These are phyloP conservation scores for Solanum sparsipilum DNA, from an alignment of 257 asterid species.

Conservation along the genomic window DNA sequence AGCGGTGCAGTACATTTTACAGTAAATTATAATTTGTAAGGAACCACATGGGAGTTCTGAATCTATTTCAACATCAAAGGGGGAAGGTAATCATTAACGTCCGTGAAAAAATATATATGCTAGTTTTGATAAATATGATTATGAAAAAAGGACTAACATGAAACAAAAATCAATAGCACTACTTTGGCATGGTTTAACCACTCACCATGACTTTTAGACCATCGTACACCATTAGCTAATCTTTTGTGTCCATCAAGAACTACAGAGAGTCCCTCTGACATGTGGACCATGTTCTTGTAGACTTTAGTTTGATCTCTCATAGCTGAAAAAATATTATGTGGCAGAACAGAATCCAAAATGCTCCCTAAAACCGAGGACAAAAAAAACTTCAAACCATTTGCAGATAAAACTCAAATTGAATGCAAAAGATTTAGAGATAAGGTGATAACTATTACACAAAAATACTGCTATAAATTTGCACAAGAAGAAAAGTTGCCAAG, in stretches of 20 bases:
- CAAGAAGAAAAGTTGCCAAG: background rate
- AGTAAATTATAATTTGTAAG: too few relatives aligned
- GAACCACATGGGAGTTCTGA: too few relatives aligned
- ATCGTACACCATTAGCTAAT: slow-evolving; percentile 56
- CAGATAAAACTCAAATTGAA: background rate
- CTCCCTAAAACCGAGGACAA: slow-evolving; percentile 36
- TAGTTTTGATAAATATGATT: background rate
- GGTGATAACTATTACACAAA: background rate
- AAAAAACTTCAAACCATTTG: background rate
- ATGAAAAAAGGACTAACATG: background rate
- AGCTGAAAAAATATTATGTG: slow-evolving; percentile 27
- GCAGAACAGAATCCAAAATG: slow-evolving; percentile 44
- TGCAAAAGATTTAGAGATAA: background rate
- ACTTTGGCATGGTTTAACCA: background rate
- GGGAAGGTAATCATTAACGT: too few relatives aligned
- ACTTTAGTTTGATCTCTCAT: slow-evolving; percentile 35
- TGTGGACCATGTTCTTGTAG: slow-evolving; percentile 9
- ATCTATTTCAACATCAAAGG: too few relatives aligned
- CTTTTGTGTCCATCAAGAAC: slow-evolving; percentile 60
- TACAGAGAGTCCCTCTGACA: slow-evolving; percentile 25
- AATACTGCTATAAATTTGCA: background rate
- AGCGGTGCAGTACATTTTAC: too few relatives aligned
- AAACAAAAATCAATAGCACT: background rate
- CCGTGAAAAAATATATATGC: background rate
- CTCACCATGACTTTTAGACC: slow-evolving; percentile 73